Base-by-base conservation (phyloP, 1,284 basidiomycete species). In the Tremellales sp. region DNA sequence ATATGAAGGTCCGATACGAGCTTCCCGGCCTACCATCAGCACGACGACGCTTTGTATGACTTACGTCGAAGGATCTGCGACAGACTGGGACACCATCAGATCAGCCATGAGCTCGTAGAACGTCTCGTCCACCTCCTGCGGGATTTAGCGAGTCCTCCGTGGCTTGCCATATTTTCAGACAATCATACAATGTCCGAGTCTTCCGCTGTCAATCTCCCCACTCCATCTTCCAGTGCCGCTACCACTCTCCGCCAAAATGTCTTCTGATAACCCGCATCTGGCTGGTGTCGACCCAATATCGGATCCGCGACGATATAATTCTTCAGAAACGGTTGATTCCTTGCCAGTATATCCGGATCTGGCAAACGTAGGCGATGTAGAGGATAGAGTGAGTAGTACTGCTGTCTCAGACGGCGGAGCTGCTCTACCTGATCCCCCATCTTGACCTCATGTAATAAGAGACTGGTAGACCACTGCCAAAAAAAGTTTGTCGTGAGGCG, bases 1-100 rank as follows among this genome's bases (percentile, higher is more conserved):
- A 76, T 24, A 74, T 62, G 55, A 75, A 75, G 1, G 73, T 73
- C 53, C 74, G 66, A 58, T 61, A 69, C 4, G 72, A 73, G 19
- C 36, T 39, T 21, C 36, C 36, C 8, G 36, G 36, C 7, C 36
- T 39, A 19, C 7, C 10, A 19, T 39, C 13, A 39, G 36, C 36
- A n/a, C 8, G 8, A n/a, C 29, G 8, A 8, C 29, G 22, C 62
- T 54, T 31, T 56, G 51, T 3, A 70, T 5, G n/a, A 39, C 45
- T 42, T 19, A 54, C 46, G 29, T 42, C 40, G 51, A 53, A 31
- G 45, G 40, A 21, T 45, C 41, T 29, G 44, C 40, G 23, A 46
- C 29, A 29, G n/a, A 13, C 24, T 19, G 23, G 23, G 43, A 36
- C 15, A 61, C 60, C 63, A 72, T 70, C 7, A 67, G 44, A 2